phyloP scores from a whole-genome alignment of 345 rosid genomes.

The Boechera retrofracta region DNA sequence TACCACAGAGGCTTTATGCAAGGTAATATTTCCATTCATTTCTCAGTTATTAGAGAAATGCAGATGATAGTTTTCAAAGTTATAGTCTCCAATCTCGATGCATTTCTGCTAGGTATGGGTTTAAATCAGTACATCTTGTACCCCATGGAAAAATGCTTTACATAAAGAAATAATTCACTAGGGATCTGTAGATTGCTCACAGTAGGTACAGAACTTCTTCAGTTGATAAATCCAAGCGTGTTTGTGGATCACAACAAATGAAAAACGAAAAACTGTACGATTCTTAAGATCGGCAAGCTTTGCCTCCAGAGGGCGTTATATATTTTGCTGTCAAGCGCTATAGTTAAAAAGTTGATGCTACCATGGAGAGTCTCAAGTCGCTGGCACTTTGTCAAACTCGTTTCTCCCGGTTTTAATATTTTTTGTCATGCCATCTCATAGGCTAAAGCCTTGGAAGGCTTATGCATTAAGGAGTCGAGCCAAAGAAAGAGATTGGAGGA shows the following conservation, averaged over 20 bases:
- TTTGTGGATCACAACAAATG: constrained; percentile 14
- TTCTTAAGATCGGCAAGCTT: constrained; percentile 15
- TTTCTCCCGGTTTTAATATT: constrained; percentile 7
- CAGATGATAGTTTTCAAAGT: constrained; percentile 4
- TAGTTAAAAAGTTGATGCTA: constrained; percentile 11
- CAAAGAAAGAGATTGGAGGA: constrained; percentile 70
- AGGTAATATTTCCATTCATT: constrained; percentile 49
- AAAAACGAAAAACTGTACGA: constrained; percentile 8
- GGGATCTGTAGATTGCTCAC: constrained; percentile 15
- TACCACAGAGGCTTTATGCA: constrained; percentile 72
- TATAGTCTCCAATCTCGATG: background rate
- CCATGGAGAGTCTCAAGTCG: background rate
- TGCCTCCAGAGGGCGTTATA: background rate
- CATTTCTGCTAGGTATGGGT: background rate
- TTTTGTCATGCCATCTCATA: constrained; percentile 43
- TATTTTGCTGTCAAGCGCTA: constrained; percentile 13
- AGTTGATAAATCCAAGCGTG: constrained; percentile 15
- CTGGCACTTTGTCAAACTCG: constrained; percentile 18
- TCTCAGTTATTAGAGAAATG: constrained; percentile 1
- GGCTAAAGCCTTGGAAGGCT: constrained; percentile 71
- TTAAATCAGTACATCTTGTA: constrained; percentile 18
- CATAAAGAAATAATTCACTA: constrained; percentile 6
- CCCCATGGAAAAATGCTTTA: constrained; percentile 5
- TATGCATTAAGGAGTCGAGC: constrained; percentile 63
- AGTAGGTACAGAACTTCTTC: constrained; percentile 24